phyloP scores from a whole-genome alignment of 306 rosid species.

The Trifolium fragiferum region DNA sequence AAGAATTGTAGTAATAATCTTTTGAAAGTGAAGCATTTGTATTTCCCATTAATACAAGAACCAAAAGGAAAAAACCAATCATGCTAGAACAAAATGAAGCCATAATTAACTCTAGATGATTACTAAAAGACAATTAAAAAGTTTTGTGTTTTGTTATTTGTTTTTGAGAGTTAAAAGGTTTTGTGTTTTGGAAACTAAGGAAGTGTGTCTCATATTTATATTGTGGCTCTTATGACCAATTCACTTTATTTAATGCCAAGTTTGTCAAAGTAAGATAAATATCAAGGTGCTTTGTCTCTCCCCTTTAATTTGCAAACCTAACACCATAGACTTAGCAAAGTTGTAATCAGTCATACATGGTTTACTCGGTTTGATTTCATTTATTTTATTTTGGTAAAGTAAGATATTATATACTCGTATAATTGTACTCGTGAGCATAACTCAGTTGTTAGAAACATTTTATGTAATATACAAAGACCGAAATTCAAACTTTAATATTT shows the following conservation, averaged over 20 bases:
- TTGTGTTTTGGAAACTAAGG: neutral
- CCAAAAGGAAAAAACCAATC: slow-evolving; percentile 39
- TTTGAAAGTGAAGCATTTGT: slow-evolving; percentile 64
- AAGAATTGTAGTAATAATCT: slow-evolving; percentile 57
- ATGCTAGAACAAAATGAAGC: slow-evolving; percentile 41
- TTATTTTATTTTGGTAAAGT: too few species aligned
- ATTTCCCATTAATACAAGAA: slow-evolving; percentile 42
- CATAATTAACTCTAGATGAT: slow-evolving; percentile 25
- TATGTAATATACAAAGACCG: too few species aligned
- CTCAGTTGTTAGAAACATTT: too few species aligned
- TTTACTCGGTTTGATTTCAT: neutral
- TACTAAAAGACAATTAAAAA: neutral
- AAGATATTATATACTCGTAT: too few species aligned
- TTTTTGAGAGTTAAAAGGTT: too few species aligned
- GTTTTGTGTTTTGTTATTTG: neutral
- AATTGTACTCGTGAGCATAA: too few species aligned
- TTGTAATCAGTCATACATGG: slow-evolving; percentile 6
- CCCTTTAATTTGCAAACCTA: slow-evolving; percentile 31
- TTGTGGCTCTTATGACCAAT: neutral
- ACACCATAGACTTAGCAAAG: slow-evolving; percentile 8
- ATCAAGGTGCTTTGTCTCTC: slow-evolving; percentile 43
- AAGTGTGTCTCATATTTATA: slow-evolving; percentile 28
- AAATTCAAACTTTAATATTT: too few species aligned
- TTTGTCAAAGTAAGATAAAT: slow-evolving; percentile 34
- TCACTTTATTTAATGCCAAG: neutral